A percentile compares a stretch with the other conserved stretches of the same genome.
These are phyloP conservation scores for Colletotrichum eremochloae DNA, from an alignment of 2,329 filamentous ascomycete species.

Conservation along the genomic window DNA sequence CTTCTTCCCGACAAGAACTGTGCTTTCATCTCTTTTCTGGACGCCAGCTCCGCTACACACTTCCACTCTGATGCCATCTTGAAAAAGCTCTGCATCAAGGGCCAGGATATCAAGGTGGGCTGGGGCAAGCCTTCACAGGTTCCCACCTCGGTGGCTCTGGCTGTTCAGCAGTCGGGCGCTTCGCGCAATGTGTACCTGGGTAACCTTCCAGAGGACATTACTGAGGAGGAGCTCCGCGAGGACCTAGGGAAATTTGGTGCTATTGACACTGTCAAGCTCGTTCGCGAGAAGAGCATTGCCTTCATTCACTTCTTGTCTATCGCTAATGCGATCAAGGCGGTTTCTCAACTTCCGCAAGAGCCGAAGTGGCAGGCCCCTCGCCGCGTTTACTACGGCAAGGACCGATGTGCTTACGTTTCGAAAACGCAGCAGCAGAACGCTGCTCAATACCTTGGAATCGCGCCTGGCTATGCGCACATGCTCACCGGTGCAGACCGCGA, in stretches of 20 bases:
- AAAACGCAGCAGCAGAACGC: slow-evolving; percentile 99
- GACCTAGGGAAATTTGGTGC: slow-evolving; percentile 96
- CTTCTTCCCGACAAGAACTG: slow-evolving; percentile 99
- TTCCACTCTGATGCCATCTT: slow-evolving; percentile 99
- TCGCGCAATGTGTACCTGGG: slow-evolving; percentile 98
- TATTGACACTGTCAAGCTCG: slow-evolving; percentile 97
- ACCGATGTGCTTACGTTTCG: slow-evolving; percentile 97
- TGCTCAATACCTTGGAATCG: slow-evolving; percentile 96
- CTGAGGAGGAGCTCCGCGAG: slow-evolving; percentile 92
- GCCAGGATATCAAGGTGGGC: slow-evolving; percentile 99
- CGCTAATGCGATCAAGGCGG: slow-evolving; percentile 97
- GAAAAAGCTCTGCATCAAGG: slow-evolving; percentile 99
- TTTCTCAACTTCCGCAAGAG: slow-evolving; percentile 95
- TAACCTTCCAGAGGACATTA: slow-evolving; percentile 89
- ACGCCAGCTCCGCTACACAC: slow-evolving; percentile 96
- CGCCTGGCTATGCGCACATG: slow-evolving; percentile 95
- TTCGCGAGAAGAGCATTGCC: slow-evolving; percentile 96
- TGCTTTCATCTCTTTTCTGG: slow-evolving; percentile 98
- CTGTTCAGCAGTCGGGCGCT: slow-evolving; percentile 96
- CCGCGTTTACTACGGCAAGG: slow-evolving; percentile 98
- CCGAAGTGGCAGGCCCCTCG: slow-evolving; percentile 96
- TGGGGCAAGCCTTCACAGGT: slow-evolving; percentile 99
- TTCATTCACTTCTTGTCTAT: slow-evolving; percentile 99
- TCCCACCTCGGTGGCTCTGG: slow-evolving; percentile 95
- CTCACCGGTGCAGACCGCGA: slow-evolving; percentile 96